Percentiles rank a stretch among this genome's conserved stretches.
Conservation (phyloP, 257 asterid genomes). For the Solanum piurae region DNA sequence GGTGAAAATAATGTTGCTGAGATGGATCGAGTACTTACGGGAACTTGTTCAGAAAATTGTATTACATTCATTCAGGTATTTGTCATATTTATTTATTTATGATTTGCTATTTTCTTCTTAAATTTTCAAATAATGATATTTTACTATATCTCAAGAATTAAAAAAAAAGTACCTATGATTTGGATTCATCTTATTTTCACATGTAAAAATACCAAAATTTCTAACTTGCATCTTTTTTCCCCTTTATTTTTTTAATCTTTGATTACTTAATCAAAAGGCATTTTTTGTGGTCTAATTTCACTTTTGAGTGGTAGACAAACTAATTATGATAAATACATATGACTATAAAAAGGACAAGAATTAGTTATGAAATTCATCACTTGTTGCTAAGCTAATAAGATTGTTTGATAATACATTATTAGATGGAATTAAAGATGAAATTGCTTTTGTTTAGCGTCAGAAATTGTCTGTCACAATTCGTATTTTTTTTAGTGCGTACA, state of each 20-base stretch:
- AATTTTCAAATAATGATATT: neutral
- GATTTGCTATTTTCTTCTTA: neutral
- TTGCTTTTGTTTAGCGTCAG: no score
- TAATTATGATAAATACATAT: no score
- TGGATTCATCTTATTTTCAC: neutral
- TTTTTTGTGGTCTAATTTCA: neutral
- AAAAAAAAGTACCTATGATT: neutral
- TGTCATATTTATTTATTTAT: neutral
- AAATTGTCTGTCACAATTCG: no score
- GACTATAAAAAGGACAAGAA: neutral
- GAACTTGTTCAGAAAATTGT: constrained; percentile 36
- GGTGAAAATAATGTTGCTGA: constrained; percentile 27
- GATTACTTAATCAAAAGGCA: neutral
- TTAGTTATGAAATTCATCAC: no score
- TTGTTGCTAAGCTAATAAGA: no score
- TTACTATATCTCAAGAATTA: neutral
- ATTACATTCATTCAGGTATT: constrained; percentile 55
- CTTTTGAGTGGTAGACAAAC: neutral
- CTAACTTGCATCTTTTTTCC: neutral
- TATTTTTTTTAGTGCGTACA: neutral
- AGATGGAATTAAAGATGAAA: no score
- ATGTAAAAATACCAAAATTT: neutral
- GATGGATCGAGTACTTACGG: constrained; percentile 46
- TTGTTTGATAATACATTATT: no score
- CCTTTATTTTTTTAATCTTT: neutral